Evolutionary conservation across 2,329 filamentous ascomycete species (phyloP).

Genomic region (Diaporthe nobilis): DNA sequence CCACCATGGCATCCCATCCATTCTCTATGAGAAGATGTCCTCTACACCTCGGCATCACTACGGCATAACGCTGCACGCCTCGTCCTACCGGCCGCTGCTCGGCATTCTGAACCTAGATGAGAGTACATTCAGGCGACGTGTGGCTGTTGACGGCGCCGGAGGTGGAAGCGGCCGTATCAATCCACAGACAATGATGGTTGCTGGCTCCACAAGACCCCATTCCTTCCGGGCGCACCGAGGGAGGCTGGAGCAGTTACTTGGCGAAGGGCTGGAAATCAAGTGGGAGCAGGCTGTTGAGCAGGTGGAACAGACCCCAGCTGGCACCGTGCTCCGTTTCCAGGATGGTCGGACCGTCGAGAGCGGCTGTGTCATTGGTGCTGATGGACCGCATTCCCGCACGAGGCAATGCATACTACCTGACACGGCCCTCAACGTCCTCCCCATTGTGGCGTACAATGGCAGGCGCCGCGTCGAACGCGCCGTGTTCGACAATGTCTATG

Average conservation of each 20-base stretch:
- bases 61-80: not conserved
- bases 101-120: not conserved
- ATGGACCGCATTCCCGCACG: constrained; percentile 1
- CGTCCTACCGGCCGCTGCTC: not conserved
- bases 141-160: not conserved
- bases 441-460: not conserved
- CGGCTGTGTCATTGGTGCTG: not conserved
- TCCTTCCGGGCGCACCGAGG: not conserved
- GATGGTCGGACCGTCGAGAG: not conserved
- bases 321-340: not conserved
- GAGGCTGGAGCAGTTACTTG: constrained; percentile 4
- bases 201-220: not conserved
- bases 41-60: not conserved
- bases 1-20: not conserved
- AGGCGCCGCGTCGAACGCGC: not conserved
- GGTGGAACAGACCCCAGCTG: not conserved
- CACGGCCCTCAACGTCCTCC: not conserved
- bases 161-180: constrained; percentile 1
- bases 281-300: not conserved
- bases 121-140: not conserved
- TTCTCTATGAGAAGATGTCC: constrained; percentile 2
- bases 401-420: not conserved
- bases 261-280: constrained; percentile 3
- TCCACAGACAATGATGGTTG: not conserved
- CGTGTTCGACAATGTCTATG: not conserved